Evolutionary conservation across 306 rosid species (phyloP).

Genomic region (Phaseolus lunatus): DNA sequence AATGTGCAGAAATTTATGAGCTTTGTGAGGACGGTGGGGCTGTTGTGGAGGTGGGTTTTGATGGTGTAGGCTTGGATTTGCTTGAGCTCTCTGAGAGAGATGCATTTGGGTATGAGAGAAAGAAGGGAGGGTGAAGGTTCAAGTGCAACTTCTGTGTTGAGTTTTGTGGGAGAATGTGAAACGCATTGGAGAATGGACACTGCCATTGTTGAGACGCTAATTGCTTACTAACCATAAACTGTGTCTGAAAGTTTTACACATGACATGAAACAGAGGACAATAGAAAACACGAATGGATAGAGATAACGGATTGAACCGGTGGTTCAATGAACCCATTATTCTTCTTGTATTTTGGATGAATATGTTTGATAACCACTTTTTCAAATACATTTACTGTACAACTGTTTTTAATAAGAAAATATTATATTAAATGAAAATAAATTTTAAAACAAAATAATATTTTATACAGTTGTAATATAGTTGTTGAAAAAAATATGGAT

Average conservation of each 20-base stretch:
- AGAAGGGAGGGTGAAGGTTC: constrained; percentile 46
- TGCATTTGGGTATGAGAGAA: constrained; percentile 72
- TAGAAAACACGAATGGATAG: constrained; percentile 38
- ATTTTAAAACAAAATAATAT: too few species aligned
- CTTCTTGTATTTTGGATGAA: too few species aligned
- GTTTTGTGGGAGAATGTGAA: constrained; percentile 54
- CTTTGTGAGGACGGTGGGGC: constrained; percentile 57
- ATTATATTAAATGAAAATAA: too few species aligned
- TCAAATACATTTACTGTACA: too few species aligned
- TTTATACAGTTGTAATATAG: too few species aligned
- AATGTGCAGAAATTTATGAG: constrained; percentile 67
- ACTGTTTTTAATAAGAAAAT: too few species aligned
- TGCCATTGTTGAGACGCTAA: constrained; percentile 51
- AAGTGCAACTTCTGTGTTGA: constrained; percentile 37
- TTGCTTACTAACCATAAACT: not conserved
- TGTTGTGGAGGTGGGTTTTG: constrained; percentile 68
- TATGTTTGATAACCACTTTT: too few species aligned
- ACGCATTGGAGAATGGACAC: constrained; percentile 50
- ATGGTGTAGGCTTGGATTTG: constrained; percentile 79
- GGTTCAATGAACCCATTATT: too few species aligned
- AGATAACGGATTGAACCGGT: constrained; percentile 1
- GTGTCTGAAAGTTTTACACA: not conserved
- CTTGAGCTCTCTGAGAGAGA: constrained; percentile 66
- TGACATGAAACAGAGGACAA: not conserved
- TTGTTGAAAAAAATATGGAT: too few species aligned